These are phyloP conservation scores for Phialophora chinensis DNA, from an alignment of 2,329 filamentous ascomycete genomes.

Conservation along the genomic window DNA sequence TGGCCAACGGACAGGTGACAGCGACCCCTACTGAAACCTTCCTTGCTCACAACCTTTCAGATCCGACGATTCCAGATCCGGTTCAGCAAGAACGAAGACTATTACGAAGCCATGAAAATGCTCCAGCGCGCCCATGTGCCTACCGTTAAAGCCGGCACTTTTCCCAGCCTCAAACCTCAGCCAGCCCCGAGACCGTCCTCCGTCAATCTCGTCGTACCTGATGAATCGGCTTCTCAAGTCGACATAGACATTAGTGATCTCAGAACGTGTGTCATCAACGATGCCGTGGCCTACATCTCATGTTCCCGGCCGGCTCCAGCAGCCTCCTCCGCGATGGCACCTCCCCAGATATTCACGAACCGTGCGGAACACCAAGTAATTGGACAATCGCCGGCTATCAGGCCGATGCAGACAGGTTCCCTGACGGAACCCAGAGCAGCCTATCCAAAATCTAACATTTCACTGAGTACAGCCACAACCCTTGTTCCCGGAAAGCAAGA, in stretches of 20 bases:
- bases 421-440: neutral
- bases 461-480: conserved; percentile 30
- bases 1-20: conserved; percentile 42
- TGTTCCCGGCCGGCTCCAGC: neutral
- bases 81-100: conserved; percentile 49
- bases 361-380: neutral
- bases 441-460: conserved; percentile 26
- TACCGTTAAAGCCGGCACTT: conserved; percentile 48
- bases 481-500: conserved; percentile 20
- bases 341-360: conserved; percentile 18
- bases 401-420: conserved; percentile 4
- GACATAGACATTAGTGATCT: neutral
- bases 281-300: neutral
- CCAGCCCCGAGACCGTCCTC: conserved; percentile 1
- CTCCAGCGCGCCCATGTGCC: conserved; percentile 51
- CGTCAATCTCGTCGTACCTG: conserved; percentile 16
- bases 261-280: neutral
- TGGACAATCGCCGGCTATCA: neutral
- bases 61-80: conserved; percentile 54
- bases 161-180: conserved; percentile 38
- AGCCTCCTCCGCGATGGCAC: conserved; percentile 14
- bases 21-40: conserved; percentile 26
- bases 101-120: conserved; percentile 49
- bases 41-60: conserved; percentile 42
- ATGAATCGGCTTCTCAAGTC: conserved; percentile 32